Percentiles rank a stretch among this genome's conserved stretches.
Evolutionary conservation across 139 green algal species (phyloP).

Genomic region (Klebsormidium nitens): DNA sequence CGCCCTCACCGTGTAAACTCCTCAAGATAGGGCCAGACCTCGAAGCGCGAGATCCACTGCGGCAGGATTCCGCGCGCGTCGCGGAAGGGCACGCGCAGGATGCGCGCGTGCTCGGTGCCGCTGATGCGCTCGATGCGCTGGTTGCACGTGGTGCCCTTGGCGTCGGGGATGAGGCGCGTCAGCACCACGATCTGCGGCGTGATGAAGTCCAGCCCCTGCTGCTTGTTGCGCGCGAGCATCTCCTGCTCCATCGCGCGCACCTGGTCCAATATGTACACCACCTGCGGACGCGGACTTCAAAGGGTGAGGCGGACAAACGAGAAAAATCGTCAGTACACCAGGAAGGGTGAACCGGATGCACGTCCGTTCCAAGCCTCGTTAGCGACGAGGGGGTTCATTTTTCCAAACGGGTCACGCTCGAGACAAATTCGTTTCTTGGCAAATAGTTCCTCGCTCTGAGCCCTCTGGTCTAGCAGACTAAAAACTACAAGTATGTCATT

Average conservation of each 20-base stretch:
- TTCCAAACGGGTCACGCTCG: no score
- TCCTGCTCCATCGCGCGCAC: slow-evolving; percentile 37
- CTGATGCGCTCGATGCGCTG: slow-evolving; percentile 67
- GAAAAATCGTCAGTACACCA: no score
- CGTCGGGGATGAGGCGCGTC: slow-evolving; percentile 72
- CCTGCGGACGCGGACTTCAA: no score
- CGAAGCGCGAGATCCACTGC: slow-evolving; percentile 68
- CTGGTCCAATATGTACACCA: slow-evolving; percentile 84
- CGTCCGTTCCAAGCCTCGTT: no score
- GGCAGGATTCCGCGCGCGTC: slow-evolving; percentile 43
- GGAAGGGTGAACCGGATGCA: no score
- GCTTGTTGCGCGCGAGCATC: not conserved
- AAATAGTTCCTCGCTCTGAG: no score
- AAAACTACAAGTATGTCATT: no score
- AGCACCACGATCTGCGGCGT: slow-evolving; percentile 61
- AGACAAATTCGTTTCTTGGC: no score
- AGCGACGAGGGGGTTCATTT: no score
- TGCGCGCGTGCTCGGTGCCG: slow-evolving; percentile 56
- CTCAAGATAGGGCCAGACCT: slow-evolving; percentile 81
- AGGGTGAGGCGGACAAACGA: no score
- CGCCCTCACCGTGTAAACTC: slow-evolving; percentile 59
- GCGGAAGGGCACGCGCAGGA: slow-evolving; percentile 73
- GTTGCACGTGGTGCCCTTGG: slow-evolving; percentile 67
- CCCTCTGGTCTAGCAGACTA: no score
- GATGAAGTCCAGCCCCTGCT: slow-evolving; percentile 23